These are phyloP conservation scores for Aureobasidium leucospermi DNA, from an alignment of 2,329 filamentous ascomycete species.

Conservation along the genomic window DNA sequence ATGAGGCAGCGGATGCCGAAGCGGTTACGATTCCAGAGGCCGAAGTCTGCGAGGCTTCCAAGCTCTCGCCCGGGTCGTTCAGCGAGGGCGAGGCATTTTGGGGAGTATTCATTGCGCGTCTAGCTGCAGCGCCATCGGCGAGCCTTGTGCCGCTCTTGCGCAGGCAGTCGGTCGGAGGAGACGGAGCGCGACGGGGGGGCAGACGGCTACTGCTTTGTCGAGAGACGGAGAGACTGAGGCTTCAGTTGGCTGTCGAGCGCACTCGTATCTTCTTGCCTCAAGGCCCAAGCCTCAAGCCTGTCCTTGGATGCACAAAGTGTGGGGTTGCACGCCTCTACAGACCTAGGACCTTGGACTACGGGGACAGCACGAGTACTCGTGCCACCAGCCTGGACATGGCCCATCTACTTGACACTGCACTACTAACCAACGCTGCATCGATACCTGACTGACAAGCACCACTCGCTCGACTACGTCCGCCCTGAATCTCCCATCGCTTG, in stretches of 20 bases:
- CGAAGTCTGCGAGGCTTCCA: neutral
- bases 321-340: neutral
- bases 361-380: no score
- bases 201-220: neutral
- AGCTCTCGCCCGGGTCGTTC: constrained; percentile 8
- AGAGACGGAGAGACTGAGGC: neutral
- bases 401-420: no score
- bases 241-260: no score
- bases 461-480: no score
- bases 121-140: constrained; percentile 11
- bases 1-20: constrained; percentile 20
- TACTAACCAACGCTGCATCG: no score
- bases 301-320: constrained; percentile 3
- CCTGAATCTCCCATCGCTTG: no score
- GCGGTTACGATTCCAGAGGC: neutral
- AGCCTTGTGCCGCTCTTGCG: constrained; percentile 8
- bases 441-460: no score
- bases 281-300: neutral
- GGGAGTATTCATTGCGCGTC: constrained; percentile 11
- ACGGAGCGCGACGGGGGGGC: neutral
- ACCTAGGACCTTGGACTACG: neutral
- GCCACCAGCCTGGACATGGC: no score
- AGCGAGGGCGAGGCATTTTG: constrained; percentile 10
- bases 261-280: no score
- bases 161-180: neutral